phyloP scores from a whole-genome alignment of 495 filamentous ascomycete genomes.

The Neurospora cerealis region DNA sequence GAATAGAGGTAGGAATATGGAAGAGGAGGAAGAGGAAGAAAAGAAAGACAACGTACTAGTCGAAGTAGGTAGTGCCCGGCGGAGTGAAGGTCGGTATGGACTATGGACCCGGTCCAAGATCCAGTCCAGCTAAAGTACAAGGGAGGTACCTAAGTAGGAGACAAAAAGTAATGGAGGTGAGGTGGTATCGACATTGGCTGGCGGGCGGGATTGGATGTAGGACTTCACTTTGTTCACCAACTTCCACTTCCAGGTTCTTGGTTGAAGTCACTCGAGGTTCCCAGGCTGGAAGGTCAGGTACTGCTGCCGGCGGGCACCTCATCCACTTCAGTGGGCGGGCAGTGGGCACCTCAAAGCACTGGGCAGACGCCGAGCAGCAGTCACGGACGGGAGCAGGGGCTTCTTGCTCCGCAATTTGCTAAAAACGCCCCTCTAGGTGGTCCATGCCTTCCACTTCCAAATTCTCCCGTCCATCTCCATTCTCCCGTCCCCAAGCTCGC shows the following conservation, averaged over 20 bases:
- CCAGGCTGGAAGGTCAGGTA: background rate
- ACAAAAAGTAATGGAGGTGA: background rate
- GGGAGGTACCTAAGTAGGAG: background rate
- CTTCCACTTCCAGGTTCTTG: background rate
- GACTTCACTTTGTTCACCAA: background rate
- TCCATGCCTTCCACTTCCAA: background rate
- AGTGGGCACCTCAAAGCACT: background rate
- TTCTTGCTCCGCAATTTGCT: constrained; percentile 8
- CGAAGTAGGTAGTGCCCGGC: background rate
- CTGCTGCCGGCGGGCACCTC: background rate
- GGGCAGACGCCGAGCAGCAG: background rate
- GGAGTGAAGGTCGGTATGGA: background rate
- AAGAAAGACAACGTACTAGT: background rate
- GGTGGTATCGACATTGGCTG: background rate
- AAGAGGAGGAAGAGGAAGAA: background rate
- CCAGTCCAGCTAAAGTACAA: background rate
- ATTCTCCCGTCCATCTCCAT: background rate
- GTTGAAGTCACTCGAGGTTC: background rate
- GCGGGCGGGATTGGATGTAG: background rate
- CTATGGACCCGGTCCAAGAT: background rate
- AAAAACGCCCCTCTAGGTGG: background rate
- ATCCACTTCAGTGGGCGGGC: background rate
- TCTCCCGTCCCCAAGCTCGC: background rate
- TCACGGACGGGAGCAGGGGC: constrained; percentile 3
- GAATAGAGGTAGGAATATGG: background rate